These are phyloP conservation scores for Botrytis fabae DNA, from an alignment of 2,329 filamentous ascomycete species.

Conservation along the genomic window DNA sequence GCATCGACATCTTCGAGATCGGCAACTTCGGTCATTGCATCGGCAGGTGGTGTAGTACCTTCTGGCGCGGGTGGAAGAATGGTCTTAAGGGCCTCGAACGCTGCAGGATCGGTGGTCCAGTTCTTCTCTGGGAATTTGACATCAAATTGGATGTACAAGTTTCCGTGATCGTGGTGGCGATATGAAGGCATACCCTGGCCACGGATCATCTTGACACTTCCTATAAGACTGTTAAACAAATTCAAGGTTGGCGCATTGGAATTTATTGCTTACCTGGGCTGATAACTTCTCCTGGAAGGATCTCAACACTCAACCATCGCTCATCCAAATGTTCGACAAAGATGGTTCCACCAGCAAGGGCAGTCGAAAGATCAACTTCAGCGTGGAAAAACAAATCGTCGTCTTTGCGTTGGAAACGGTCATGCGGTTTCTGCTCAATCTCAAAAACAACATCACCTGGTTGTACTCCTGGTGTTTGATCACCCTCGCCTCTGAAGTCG, in stretches of 20 bases:
- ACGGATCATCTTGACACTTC: slow-evolving; percentile 87
- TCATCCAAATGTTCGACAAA: slow-evolving; percentile 97
- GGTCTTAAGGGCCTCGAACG: slow-evolving; percentile 77
- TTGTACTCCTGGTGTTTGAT: slow-evolving; percentile 89
- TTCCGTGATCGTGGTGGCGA: slow-evolving; percentile 92
- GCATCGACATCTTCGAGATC: slow-evolving; percentile 82
- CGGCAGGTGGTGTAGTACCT: slow-evolving; percentile 66
- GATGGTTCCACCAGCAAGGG: slow-evolving; percentile 85
- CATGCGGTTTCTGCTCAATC: slow-evolving; percentile 98
- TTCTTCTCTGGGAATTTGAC: slow-evolving; percentile 92
- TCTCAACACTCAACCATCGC: slow-evolving; percentile 91
- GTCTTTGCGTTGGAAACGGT: slow-evolving; percentile 91
- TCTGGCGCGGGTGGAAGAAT: slow-evolving; percentile 73
- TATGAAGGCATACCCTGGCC: slow-evolving; percentile 97
- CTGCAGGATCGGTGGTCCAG: slow-evolving; percentile 64
- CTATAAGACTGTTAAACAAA: slow-evolving; percentile 49
- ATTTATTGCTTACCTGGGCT: slow-evolving; percentile 68
- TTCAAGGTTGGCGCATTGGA: slow-evolving; percentile 24
- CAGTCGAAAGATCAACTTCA: slow-evolving; percentile 93
- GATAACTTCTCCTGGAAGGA: slow-evolving; percentile 92
- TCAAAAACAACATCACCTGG: slow-evolving; percentile 97
- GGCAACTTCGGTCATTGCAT: slow-evolving; percentile 90
- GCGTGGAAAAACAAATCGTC: slow-evolving; percentile 95
- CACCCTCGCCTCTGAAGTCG: slow-evolving; percentile 94
- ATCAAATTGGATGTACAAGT: slow-evolving; percentile 95